Percentiles rank a stretch among this genome's conserved stretches.
phyloP scores from a whole-genome alignment of 2,329 filamentous ascomycete genomes.

The Trichoderma citrinoviride region DNA sequence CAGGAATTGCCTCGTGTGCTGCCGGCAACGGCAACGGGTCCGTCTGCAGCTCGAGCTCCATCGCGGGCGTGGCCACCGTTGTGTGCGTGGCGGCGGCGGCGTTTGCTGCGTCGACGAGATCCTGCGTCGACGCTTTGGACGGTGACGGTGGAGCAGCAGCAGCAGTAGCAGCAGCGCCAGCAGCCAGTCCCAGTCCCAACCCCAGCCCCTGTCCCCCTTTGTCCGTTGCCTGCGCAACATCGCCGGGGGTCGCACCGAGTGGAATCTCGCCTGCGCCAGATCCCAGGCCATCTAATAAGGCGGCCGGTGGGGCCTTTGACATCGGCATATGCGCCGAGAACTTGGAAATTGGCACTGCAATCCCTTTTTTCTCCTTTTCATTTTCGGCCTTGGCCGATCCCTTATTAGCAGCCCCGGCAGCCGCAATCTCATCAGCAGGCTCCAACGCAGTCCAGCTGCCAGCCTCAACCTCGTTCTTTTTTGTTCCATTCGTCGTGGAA shows the following conservation, averaged over 20 bases:
- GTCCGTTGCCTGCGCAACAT: conserved; percentile 22
- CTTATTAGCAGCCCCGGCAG: conserved; percentile 16
- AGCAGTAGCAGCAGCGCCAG: too few relatives aligned
- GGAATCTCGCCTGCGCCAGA: conserved; percentile 25
- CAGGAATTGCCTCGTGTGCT: neutral
- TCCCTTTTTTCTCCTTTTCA: conserved; percentile 19
- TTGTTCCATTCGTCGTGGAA: neutral
- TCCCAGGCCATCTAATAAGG: conserved; percentile 21
- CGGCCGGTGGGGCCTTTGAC: conserved; percentile 16
- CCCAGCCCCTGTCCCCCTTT: conserved; percentile 13
- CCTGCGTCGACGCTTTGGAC: conserved; percentile 33
- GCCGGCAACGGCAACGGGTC: neutral
- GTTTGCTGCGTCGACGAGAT: conserved; percentile 27
- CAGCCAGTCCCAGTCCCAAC: neutral
- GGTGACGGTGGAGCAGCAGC: conserved; percentile 17
- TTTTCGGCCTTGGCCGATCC: conserved; percentile 7
- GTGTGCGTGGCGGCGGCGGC: conserved; percentile 20
- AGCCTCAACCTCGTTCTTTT: neutral
- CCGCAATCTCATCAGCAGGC: neutral
- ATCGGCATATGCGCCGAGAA: conserved; percentile 26
- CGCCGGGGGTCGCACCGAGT: conserved; percentile 18
- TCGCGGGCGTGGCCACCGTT: conserved; percentile 6
- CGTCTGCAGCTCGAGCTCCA: neutral
- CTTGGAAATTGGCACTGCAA: conserved; percentile 25
- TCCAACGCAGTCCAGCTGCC: neutral